phyloP scores from a whole-genome alignment of 2,329 filamentous ascomycete genomes.

The Epichloe gansuensis region DNA sequence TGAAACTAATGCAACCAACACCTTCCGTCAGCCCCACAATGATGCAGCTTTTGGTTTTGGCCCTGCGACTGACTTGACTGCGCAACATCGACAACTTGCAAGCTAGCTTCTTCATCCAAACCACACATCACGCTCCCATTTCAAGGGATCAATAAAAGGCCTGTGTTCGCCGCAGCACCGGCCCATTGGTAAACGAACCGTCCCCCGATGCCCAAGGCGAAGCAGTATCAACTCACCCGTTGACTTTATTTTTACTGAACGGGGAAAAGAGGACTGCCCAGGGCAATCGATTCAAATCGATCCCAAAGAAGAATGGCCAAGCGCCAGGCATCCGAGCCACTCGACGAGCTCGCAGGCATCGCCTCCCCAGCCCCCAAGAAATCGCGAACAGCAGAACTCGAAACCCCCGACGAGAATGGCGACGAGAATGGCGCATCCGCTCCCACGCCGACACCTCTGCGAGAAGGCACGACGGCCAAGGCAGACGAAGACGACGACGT shows the following conservation, averaged over 20 bases:
- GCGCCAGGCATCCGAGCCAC: slow-evolving; percentile 46
- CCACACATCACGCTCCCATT: neutral
- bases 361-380: slow-evolving; percentile 49
- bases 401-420: slow-evolving; percentile 16
- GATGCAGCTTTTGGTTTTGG: slow-evolving; percentile 6
- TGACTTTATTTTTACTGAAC: too few relatives aligned
- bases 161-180: neutral
- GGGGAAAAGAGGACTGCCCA: too few relatives aligned
- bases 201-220: neutral
- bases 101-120: neutral
- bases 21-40: slow-evolving; percentile 3
- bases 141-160: neutral
- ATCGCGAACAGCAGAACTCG: slow-evolving; percentile 38
- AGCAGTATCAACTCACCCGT: neutral
- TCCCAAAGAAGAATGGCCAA: slow-evolving; percentile 29
- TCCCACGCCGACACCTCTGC: slow-evolving; percentile 11
- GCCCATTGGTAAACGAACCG: neutral
- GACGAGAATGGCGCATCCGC: slow-evolving; percentile 20
- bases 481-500: slow-evolving; percentile 18
- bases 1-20: neutral
- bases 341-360: slow-evolving; percentile 42
- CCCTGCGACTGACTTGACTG: neutral
- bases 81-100: neutral
- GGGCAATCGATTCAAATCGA: too few relatives aligned
- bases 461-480: slow-evolving; percentile 9